Percentiles rank a stretch among this genome's conserved stretches.
These are phyloP conservation scores for Russula griseocarnosa DNA, from an alignment of 768 basidiomycete genomes.

Conservation along the genomic window DNA sequence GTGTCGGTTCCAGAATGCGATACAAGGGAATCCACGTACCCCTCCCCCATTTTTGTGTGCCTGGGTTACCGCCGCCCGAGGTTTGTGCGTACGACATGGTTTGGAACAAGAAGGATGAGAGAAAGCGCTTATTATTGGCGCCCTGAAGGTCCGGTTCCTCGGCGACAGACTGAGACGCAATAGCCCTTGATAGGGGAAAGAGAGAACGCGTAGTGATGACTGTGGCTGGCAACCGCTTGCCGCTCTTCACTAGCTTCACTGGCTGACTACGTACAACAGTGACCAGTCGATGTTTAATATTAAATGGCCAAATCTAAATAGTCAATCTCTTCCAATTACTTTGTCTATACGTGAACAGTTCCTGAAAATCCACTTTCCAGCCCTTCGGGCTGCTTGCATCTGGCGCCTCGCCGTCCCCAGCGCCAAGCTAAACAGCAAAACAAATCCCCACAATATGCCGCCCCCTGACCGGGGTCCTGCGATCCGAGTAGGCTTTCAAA, in stretches of 20 bases:
- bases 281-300: no score
- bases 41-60: slow-evolving; percentile 27
- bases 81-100: slow-evolving; percentile 25
- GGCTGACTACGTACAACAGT: no score
- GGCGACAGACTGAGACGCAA: not conserved
- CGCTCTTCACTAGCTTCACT: no score
- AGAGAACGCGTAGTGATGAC: not conserved
- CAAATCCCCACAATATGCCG: not conserved
- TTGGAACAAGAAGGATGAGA: slow-evolving; percentile 23
- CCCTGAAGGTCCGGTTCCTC: slow-evolving; percentile 12
- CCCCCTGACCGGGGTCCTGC: not conserved
- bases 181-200: not conserved
- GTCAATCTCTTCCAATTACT: slow-evolving; percentile 15
- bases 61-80: slow-evolving; percentile 18
- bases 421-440: not conserved
- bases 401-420: not conserved
- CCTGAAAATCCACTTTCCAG: slow-evolving; percentile 10
- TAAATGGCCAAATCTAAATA: slow-evolving; percentile 14
- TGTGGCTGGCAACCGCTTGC: not conserved
- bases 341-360: not conserved
- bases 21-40: slow-evolving; percentile 21
- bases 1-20: slow-evolving; percentile 19
- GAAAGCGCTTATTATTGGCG: slow-evolving; percentile 18
- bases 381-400: slow-evolving; percentile 4
- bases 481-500: not conserved